A percentile compares a stretch with the other conserved stretches of the same genome.
Evolutionary conservation across 495 filamentous ascomycete genomes (phyloP).

Genomic region (Hypoxylon subgilvum): DNA sequence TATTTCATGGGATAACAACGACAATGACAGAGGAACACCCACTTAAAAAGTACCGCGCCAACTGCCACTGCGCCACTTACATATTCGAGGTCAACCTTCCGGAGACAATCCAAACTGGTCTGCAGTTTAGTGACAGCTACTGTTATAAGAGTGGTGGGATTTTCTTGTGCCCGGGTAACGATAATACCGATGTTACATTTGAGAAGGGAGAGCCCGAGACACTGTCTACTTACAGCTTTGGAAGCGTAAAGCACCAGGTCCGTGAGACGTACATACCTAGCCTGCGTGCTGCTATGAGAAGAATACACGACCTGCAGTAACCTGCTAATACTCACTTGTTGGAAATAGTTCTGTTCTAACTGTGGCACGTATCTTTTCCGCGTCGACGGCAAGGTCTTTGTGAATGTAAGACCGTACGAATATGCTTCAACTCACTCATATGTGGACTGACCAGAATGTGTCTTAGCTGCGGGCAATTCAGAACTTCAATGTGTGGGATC

Average conservation of each 20-base stretch:
- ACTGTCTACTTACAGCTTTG: slow-evolving; percentile 27
- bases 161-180: slow-evolving; percentile 7
- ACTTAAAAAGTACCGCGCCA: slow-evolving; percentile 29
- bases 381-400: slow-evolving; percentile 11
- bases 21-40: slow-evolving; percentile 12
- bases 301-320: neutral
- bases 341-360: slow-evolving; percentile 28
- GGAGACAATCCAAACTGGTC: slow-evolving; percentile 2
- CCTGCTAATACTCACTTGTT: neutral
- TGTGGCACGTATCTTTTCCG: slow-evolving; percentile 29
- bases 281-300: neutral
- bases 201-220: slow-evolving; percentile 22
- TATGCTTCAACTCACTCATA: no score
- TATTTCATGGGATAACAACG: neutral
- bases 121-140: slow-evolving; percentile 33
- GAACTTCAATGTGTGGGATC: slow-evolving; percentile 37
- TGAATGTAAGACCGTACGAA: slow-evolving; percentile 26
- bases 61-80: slow-evolving; percentile 45
- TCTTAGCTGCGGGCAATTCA: slow-evolving; percentile 37
- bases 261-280: neutral
- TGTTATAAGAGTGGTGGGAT: slow-evolving; percentile 36
- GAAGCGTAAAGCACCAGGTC: slow-evolving; percentile 27
- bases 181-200: slow-evolving; percentile 33
- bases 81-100: slow-evolving; percentile 35
- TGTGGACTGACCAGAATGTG: neutral